Base-by-base conservation (phyloP, 1,284 basidiomycete genomes). In the Farysia itapuensis region DNA sequence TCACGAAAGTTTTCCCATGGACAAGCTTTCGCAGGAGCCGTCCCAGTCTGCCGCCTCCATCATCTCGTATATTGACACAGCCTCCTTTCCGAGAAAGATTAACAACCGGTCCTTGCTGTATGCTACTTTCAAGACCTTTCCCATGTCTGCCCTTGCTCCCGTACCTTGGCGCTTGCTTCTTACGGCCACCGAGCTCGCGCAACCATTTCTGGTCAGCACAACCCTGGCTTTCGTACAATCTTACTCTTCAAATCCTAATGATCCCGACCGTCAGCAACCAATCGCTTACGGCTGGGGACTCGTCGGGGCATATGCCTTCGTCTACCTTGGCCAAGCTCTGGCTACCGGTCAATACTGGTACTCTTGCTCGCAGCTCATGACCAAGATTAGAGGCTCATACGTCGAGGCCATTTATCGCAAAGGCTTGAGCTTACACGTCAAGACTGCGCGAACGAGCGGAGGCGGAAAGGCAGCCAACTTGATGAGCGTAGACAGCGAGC, bases 401-500 rank as follows among this genome's bases (percentile, higher is more conserved):
- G 45, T 70, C 35, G 63, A 70, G 30, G 50, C 65, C 30, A 40
- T 74, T 38, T 74, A 69, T 29, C 53, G 56, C 28, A 74, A 74
- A 33, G 51, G 64, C 13, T 50, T 74, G n/a, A 53, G 45, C 2
- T 43, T 74, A 8, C 67, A 72, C 32, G 26, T 65, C 19, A 35
- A 51, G 15, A 57, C 61, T 1, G 64, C 71, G 11, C 67, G 58
- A 13, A 58, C 45, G 11, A 46, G 52, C 19, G 70, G 70, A 4
- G 58, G 67, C 12, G 67, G 65, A 3, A 51, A 54, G 30, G 64
- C 64, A 2, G 65, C 65, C 30, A 71, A 68, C 31, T 44, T 72
- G 20, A 70, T 72, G 65, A 69, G 66, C 16, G 67, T 69, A n/a
- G 71, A 74, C 35, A 52, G 61, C 35, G 70, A 74, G 38, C 51